These are phyloP conservation scores for Heterobasidion occidentale DNA, from an alignment of 1,284 basidiomycete species.

Conservation along the genomic window DNA sequence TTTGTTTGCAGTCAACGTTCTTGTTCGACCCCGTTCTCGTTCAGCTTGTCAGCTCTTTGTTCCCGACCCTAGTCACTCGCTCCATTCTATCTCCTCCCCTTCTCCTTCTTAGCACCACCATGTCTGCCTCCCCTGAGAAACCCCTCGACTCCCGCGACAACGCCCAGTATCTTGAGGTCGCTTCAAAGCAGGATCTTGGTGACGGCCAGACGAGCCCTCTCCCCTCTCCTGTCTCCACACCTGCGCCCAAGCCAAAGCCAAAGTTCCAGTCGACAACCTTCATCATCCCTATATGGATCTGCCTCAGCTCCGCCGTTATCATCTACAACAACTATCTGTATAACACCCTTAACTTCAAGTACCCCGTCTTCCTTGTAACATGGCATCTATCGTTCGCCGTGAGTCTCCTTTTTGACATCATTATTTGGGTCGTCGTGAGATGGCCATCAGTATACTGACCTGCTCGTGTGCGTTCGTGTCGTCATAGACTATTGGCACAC, in stretches of 20 bases:
- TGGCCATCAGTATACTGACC: too few species aligned
- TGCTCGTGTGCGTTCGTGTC: too few species aligned
- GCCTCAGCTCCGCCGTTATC: constrained; percentile 86
- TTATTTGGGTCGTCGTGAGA: background rate
- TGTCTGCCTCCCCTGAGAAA: constrained; percentile 11
- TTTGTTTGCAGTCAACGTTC: background rate
- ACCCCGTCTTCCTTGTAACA: constrained; percentile 84
- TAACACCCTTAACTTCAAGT: constrained; percentile 76
- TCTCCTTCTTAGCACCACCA: background rate
- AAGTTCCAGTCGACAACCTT: constrained; percentile 48
- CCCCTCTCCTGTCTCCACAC: constrained; percentile 46
- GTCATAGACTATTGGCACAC: constrained; percentile 76
- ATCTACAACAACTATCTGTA: constrained; percentile 97
- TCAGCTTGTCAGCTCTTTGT: background rate
- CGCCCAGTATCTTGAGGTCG: constrained; percentile 21
- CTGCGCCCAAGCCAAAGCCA: constrained; percentile 32
- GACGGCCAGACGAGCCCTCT: constrained; percentile 21
- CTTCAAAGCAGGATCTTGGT: constrained; percentile 18
- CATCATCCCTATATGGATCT: constrained; percentile 87
- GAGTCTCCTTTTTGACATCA: constrained; percentile 21
- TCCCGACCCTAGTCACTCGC: constrained; percentile 2
- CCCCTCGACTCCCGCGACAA: constrained; percentile 12
- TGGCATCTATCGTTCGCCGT: constrained; percentile 83
- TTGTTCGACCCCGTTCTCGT: background rate
- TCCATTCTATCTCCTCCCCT: background rate